A percentile compares a stretch with the other conserved stretches of the same genome.
These are phyloP conservation scores for Colletotrichum cereale DNA, from an alignment of 2,329 filamentous ascomycete species.

Conservation along the genomic window DNA sequence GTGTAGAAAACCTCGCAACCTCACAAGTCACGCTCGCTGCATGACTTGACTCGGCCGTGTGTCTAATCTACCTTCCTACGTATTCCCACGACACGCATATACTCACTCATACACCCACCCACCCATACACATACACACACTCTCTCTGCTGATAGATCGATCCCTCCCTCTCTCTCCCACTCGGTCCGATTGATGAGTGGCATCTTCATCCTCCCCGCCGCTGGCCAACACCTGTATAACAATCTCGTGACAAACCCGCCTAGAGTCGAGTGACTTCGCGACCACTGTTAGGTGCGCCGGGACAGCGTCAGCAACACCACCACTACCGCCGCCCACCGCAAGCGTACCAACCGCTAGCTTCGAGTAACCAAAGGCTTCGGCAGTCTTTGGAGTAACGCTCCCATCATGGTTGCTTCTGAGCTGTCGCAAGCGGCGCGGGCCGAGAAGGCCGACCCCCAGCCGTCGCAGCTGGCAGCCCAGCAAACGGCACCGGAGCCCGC, in stretches of 20 bases:
- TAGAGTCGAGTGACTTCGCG: not conserved
- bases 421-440: slow-evolving; percentile 44
- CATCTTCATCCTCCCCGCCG: slow-evolving; percentile 8
- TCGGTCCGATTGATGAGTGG: slow-evolving; percentile 9
- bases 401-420: slow-evolving; percentile 53
- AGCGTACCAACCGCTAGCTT: not conserved
- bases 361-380: not conserved
- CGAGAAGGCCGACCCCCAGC: slow-evolving; percentile 39
- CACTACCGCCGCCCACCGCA: not conserved
- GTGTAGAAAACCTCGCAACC: not conserved
- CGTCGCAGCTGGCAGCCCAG: slow-evolving; percentile 48
- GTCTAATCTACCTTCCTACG: not conserved
- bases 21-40: not conserved
- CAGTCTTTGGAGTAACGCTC: not conserved
- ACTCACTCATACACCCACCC: too few relatives aligned
- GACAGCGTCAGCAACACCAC: not conserved
- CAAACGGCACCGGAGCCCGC: slow-evolving; percentile 39
- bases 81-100: not conserved
- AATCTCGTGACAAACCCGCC: slow-evolving; percentile 2
- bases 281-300: not conserved
- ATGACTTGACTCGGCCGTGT: slow-evolving; percentile 15
- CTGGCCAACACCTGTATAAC: not conserved
- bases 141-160: not conserved
- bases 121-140: not conserved
- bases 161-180: slow-evolving; percentile 4